phyloP scores from a whole-genome alignment of 805 yeast species.

The Wickerhamiella hasegawae region DNA sequence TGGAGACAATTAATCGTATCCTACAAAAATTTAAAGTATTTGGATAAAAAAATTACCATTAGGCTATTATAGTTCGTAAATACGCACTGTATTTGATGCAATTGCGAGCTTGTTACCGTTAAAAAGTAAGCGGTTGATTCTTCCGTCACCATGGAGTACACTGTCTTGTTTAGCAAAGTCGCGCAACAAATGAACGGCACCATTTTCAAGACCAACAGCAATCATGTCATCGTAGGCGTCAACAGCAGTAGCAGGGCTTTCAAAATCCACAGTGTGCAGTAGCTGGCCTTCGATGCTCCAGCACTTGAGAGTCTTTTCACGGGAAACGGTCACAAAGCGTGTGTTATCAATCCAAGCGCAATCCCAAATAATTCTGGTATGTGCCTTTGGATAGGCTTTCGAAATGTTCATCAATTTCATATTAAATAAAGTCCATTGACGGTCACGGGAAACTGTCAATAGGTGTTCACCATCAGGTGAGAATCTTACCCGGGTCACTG shows the following conservation, averaged over 20 bases:
- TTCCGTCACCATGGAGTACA: no score
- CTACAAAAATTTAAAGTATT: no score
- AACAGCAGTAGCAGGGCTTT: constrained; percentile 12
- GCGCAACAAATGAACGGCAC: constrained; percentile 7
- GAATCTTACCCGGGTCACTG: constrained; percentile 70
- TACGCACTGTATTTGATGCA: constrained; percentile 6
- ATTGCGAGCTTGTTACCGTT: constrained; percentile 3
- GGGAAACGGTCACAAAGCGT: constrained; percentile 65
- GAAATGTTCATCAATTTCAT: constrained; percentile 16
- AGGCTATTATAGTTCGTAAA: no score
- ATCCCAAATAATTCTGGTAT: constrained; percentile 89
- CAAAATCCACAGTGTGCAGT: constrained; percentile 7
- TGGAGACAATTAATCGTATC: no score
- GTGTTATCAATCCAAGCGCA: constrained; percentile 49
- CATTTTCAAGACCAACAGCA: constrained; percentile 14
- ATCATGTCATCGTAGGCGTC: constrained; percentile 5
- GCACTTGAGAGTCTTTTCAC: constrained; percentile 60
- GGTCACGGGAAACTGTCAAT: constrained; percentile 74
- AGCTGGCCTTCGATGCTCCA: constrained; percentile 16
- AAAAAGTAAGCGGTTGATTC: constrained; percentile 10
- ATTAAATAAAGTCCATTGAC: constrained; percentile 67
- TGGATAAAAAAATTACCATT: no score
- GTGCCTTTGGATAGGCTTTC: constrained; percentile 51
- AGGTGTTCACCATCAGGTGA: constrained; percentile 51
- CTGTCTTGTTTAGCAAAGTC: no score